Conservation (phyloP, 306 rosid species). For the Corylus americana region DNA sequence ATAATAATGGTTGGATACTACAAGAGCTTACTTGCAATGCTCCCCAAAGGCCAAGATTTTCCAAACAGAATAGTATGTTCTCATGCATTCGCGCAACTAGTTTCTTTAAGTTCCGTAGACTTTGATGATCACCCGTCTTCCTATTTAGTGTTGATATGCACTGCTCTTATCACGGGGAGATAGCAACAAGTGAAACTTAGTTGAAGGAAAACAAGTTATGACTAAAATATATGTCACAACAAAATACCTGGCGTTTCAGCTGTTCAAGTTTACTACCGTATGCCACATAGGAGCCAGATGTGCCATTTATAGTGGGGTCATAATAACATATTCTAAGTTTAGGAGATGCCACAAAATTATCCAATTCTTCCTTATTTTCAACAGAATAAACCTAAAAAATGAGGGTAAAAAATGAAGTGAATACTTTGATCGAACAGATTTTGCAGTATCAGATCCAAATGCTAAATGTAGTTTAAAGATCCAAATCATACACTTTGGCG, state of each 20-base stretch:
- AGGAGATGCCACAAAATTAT: conserved; percentile 64
- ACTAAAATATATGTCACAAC: conserved; percentile 29
- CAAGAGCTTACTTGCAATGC: conserved; percentile 64
- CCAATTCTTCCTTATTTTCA: conserved; percentile 52
- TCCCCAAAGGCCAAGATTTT: conserved; percentile 83
- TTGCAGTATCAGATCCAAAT: neutral
- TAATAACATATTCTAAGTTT: conserved; percentile 44
- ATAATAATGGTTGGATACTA: conserved; percentile 22
- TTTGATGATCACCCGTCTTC: conserved; percentile 49
- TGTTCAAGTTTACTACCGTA: conserved; percentile 46
- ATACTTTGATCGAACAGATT: neutral
- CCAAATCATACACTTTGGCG: neutral
- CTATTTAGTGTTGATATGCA: conserved; percentile 53
- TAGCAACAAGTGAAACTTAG: conserved; percentile 20
- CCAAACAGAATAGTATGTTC: conserved; percentile 65
- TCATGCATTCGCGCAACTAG: conserved; percentile 68
- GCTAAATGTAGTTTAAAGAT: conserved; percentile 6
- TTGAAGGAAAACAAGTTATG: conserved; percentile 17
- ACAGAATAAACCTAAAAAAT: conserved; percentile 73
- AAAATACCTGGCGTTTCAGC: conserved; percentile 65
- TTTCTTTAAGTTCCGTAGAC: conserved; percentile 58
- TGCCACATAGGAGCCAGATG: conserved; percentile 32
- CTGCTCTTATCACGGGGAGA: conserved; percentile 48
- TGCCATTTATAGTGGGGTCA: conserved; percentile 39
- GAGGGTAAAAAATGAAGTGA: conserved; percentile 12